A percentile compares a stretch with the other conserved stretches of the same genome.
Evolutionary conservation across 1,284 basidiomycete genomes (phyloP).

Genomic region (Fomitopsis palustris): DNA sequence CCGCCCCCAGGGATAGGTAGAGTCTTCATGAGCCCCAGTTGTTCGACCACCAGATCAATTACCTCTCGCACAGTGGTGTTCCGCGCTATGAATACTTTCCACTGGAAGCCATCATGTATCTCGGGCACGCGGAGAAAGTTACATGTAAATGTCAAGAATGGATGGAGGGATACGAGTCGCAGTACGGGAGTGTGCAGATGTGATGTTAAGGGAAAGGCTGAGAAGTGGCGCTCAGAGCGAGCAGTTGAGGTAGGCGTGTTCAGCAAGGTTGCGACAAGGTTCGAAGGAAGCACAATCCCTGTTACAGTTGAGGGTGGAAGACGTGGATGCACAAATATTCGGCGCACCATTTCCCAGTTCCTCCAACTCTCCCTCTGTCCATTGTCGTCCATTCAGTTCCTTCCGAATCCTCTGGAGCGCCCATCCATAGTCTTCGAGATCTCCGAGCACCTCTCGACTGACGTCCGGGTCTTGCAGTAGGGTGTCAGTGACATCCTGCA

Average conservation of each 20-base stretch:
- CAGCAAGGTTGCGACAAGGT: slow-evolving; percentile 50
- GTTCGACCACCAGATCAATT: slow-evolving; percentile 52
- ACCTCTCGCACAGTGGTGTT: slow-evolving; percentile 49
- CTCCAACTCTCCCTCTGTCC: slow-evolving; percentile 69
- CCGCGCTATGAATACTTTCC: slow-evolving; percentile 61
- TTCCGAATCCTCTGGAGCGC: slow-evolving; percentile 60
- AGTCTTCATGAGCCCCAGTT: slow-evolving; percentile 66
- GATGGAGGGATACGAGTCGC: slow-evolving; percentile 70
- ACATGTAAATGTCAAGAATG: slow-evolving; percentile 50
- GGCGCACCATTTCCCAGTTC: slow-evolving; percentile 56
- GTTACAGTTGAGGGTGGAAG: slow-evolving; percentile 3
- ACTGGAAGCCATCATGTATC: slow-evolving; percentile 69
- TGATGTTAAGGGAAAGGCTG: slow-evolving; percentile 67
- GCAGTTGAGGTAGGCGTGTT: slow-evolving; percentile 33
- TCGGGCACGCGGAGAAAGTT: slow-evolving; percentile 74
- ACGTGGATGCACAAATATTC: background rate
- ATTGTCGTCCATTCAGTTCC: slow-evolving; percentile 55
- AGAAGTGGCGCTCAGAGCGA: slow-evolving; percentile 55
- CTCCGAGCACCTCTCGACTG: slow-evolving; percentile 51
- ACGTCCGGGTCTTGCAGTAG: slow-evolving; percentile 47
- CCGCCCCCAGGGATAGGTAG: slow-evolving; percentile 60
- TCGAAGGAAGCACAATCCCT: slow-evolving; percentile 51
- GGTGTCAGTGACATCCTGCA: slow-evolving; percentile 54
- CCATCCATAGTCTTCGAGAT: slow-evolving; percentile 57
- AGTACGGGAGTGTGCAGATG: slow-evolving; percentile 67